Evolutionary conservation across 2,329 filamentous ascomycete species (phyloP), one percentile per base, ranked within the genome.

Genomic region (Penicillium brasilianum): DNA sequence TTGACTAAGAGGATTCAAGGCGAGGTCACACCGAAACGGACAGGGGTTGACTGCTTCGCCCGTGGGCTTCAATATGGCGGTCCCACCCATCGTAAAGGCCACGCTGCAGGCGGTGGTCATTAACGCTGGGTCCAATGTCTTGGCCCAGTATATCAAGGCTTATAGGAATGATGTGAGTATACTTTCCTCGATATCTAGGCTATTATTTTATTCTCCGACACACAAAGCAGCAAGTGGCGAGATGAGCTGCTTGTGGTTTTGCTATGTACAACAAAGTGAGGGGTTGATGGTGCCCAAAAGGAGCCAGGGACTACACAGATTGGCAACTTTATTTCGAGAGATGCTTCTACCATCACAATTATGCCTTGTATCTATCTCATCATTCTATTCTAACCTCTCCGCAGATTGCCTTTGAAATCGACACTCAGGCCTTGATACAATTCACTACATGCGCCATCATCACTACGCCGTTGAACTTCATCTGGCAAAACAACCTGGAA

Each of bases 401-500:
- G 37, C 28, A 81, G 79, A 72, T 63, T 56, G 76, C 80, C 9
- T 78, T 84, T 50, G 66, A 73, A 37, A 75, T 87, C 53, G 83
- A 87, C 59, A 54, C 78, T 1, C 62, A 77, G 32, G 79, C 82
- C 30, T 77, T 87, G 44, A 69, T 84, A 20, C 84, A 84, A 64
- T 88, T 87, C 72, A 79, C 85, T 41, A 75, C 81, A 39, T 80
- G 84, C 55, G 79, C 84, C 2, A 72, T 87, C 58, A 73, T 87
- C 44, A 82, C 82, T 4, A 80, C 84, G 1, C 85, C 85, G 7
- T 81, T 85, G 54, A 86, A 85, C 64, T 87, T 84, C 67, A 74
- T 84, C 58, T 88, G 85, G 85, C 84, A 87, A 66, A 80, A 83
- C 57, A 80, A 80, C 32, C 79, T 87, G 32, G 85, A 87, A 72